Percentiles rank a stretch among this genome's conserved stretches.
Evolutionary conservation across 1,139 yeast genomes (phyloP).

Genomic region (Suhomyces choctaworum): DNA sequence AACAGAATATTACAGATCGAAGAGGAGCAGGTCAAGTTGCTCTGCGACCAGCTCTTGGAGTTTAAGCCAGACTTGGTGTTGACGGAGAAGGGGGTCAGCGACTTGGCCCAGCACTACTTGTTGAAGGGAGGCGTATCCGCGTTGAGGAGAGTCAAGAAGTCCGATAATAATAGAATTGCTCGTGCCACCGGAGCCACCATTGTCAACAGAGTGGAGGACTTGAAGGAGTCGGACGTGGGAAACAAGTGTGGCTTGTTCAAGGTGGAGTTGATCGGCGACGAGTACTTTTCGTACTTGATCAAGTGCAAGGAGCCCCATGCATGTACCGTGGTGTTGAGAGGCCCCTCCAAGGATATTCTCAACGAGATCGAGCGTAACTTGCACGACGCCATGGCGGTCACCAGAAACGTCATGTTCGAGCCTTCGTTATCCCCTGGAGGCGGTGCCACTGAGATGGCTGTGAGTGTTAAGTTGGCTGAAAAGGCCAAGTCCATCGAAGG

Average conservation of each 20-base stretch:
- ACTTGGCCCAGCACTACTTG: constrained; percentile 94
- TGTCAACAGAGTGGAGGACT: constrained; percentile 92
- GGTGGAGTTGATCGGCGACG: constrained; percentile 95
- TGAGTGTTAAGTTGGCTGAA: constrained; percentile 83
- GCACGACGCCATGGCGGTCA: constrained; percentile 98
- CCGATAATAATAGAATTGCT: constrained; percentile 95
- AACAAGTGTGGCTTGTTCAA: constrained; percentile 86
- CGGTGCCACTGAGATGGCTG: constrained; percentile 99
- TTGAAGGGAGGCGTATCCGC: constrained; percentile 93
- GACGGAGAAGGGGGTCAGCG: constrained; percentile 98
- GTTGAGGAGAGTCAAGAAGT: constrained; percentile 90
- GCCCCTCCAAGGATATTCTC: constrained; percentile 95
- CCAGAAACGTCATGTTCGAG: constrained; percentile 92
- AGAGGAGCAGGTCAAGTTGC: constrained; percentile 89
- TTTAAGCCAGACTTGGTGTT: constrained; percentile 92
- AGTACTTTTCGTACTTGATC: constrained; percentile 84
- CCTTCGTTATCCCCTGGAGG: constrained; percentile 98
- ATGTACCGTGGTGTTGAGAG: constrained; percentile 88
- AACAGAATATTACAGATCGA: constrained; percentile 92
- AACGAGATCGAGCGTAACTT: constrained; percentile 96
- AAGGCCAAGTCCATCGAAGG: constrained; percentile 93
- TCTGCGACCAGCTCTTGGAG: constrained; percentile 83
- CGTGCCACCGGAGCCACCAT: constrained; percentile 98
- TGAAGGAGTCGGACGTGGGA: constrained; percentile 89
- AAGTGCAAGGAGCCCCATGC: constrained; percentile 87